Evolutionary conservation across 2,329 filamentous ascomycete genomes (phyloP), one percentile per base, ranked within the genome.

Genomic region (Fusarium caatingaense): DNA sequence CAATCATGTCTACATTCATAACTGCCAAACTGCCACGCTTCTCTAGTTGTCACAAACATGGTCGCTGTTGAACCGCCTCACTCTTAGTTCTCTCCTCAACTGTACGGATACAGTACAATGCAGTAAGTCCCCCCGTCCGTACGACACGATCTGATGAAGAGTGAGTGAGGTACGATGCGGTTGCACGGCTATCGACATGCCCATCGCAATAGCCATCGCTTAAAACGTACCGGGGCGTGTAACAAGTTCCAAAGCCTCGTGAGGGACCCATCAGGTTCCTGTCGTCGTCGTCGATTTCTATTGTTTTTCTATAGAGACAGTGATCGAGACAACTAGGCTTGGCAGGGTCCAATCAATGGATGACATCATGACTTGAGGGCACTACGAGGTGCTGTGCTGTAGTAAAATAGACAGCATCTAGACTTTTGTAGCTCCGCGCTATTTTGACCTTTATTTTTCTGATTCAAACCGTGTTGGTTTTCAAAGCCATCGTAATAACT

Each of bases 71-170:
- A 49, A 63, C 51, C 56, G 65, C 66, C 61, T 68, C 66, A 68
- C 49, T 56, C 18, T 12, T n/a, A 25, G 32, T 51, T 47, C 30
- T 37, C n/a, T 50, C 40, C 25, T 20, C 27, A 41, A 30, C 23
- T 32, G 12, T 18, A 6, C 9, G 27, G 27, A 28, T 28, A 28
- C 27, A 28, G 27, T 28, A 28, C 27, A 37, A 37, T 18, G 8
- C 32, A 37, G 32, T 37, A 11, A 37, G 32, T 34, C 32, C 5
- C 32, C 32, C 32, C 32, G 40, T 21, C 10, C 32, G 30, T 25
- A 54, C 54, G 18, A 25, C 58, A 28, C 46, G 64, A 72, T 73
- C 71, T 68, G 53, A 58, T 53, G 69, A 64, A 41, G 53, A 64
- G 37, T 63, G 53, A 64, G 37, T 63, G 63, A 56, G 61, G 68